Percentiles rank a stretch among this genome's conserved stretches.
Evolutionary conservation across 495 filamentous ascomycete genomes (phyloP).

Genomic region (Recurvomyces mirabilis): DNA sequence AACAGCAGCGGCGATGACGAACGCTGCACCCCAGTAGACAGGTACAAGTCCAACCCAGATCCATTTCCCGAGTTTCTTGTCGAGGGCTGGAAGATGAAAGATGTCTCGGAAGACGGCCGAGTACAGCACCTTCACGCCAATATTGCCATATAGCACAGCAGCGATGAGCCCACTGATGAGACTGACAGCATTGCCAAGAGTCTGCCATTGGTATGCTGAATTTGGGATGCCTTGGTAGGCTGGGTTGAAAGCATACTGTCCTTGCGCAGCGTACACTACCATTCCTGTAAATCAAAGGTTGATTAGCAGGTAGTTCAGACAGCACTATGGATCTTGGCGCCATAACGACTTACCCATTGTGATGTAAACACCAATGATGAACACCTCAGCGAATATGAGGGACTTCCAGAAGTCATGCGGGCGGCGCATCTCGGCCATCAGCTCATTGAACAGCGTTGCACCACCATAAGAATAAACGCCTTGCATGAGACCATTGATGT

Average conservation of each 20-base stretch:
- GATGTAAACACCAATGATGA: conserved; percentile 17
- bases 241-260: conserved; percentile 12
- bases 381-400: conserved; percentile 16
- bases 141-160: conserved; percentile 20
- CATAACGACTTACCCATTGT: no score
- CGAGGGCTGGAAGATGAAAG: conserved; percentile 13
- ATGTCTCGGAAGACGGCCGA: conserved; percentile 16
- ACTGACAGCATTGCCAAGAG: conserved; percentile 18
- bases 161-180: conserved; percentile 20
- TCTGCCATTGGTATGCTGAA: conserved; percentile 15
- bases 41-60: conserved; percentile 13
- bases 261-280: conserved; percentile 18
- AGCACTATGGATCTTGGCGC: no score
- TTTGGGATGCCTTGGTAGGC: conserved; percentile 14
- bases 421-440: conserved; percentile 21
- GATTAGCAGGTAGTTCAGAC: no score
- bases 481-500: conserved; percentile 14
- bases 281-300: no score
- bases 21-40: conserved; percentile 19
- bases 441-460: conserved; percentile 19
- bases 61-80: conserved; percentile 9
- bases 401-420: conserved; percentile 19
- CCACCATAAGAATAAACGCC: conserved; percentile 18
- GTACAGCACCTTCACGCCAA: conserved; percentile 22
- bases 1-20: conserved; percentile 16